Percentiles rank a stretch among this genome's conserved stretches.
Conservation (phyloP, 2,329 filamentous ascomycete genomes). For the Aureobasidium sp. region DNA sequence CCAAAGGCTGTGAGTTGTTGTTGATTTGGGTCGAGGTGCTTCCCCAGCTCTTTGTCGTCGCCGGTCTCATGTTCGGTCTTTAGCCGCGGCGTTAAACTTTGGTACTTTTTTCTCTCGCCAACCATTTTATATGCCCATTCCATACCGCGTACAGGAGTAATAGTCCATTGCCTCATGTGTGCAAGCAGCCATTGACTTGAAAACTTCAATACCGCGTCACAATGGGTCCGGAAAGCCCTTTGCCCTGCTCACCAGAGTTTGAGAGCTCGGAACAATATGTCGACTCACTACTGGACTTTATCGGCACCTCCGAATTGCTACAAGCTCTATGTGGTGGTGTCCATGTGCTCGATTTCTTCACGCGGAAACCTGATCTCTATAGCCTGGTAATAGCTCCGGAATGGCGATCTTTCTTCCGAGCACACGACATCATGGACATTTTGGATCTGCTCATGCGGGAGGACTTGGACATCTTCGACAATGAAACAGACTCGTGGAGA, state of each 20-base stretch:
- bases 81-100: neutral
- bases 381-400: constrained; percentile 63
- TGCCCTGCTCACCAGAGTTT: constrained; percentile 64
- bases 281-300: constrained; percentile 66
- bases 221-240: constrained; percentile 42
- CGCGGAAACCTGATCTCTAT: constrained; percentile 74
- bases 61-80: neutral
- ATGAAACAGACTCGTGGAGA: constrained; percentile 30
- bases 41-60: neutral
- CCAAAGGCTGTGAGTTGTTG: neutral
- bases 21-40: neutral
- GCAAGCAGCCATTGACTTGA: too few relatives aligned
- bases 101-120: neutral
- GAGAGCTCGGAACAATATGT: constrained; percentile 67
- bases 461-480: constrained; percentile 47
- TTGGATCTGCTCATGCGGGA: constrained; percentile 75
- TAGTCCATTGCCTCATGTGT: too few relatives aligned
- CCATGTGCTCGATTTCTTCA: constrained; percentile 95
- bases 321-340: constrained; percentile 89
- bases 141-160: neutral
- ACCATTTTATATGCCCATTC: neutral
- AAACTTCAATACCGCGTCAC: neutral
- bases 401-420: constrained; percentile 73
- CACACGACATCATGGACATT: constrained; percentile 63
- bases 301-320: constrained; percentile 64